Evolutionary conservation across 1,284 basidiomycete species (phyloP).

Genomic region (Hemileia vastatrix): DNA sequence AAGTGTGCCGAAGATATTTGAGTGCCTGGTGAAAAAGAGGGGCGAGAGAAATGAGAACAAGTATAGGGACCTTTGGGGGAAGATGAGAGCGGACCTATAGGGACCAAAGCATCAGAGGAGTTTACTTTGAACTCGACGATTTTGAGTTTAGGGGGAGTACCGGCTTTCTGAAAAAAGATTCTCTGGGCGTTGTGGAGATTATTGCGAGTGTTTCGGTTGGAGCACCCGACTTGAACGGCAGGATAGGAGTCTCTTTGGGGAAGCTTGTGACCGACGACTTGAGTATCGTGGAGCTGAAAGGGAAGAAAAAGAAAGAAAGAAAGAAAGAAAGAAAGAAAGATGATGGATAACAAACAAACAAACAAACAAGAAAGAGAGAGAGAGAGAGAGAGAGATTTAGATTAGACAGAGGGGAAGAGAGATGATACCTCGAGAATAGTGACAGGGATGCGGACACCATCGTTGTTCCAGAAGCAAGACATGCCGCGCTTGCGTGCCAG

Average conservation of each 20-base stretch:
- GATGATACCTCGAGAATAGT: conserved; percentile 79
- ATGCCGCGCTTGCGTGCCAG: conserved; percentile 93
- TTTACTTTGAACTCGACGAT: conserved; percentile 77
- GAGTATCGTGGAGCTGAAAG: conserved; percentile 49
- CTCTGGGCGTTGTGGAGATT: conserved; percentile 55
- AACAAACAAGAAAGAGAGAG: too few species aligned
- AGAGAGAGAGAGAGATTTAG: not conserved
- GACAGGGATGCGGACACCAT: conserved; percentile 75
- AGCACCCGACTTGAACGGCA: conserved; percentile 73
- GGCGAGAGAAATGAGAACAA: not conserved
- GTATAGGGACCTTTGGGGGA: conserved; percentile 23
- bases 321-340: not conserved
- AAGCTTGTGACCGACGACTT: conserved; percentile 45
- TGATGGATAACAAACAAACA: too few species aligned
- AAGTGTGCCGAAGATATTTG: conserved; percentile 85
- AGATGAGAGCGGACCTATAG: conserved; percentile 56
- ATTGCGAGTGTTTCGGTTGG: conserved; percentile 63
- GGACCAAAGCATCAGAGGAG: conserved; percentile 75
- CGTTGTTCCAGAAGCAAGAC: conserved; percentile 84
- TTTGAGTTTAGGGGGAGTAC: conserved; percentile 72
- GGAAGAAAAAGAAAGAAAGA: conserved; percentile 10
- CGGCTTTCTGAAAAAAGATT: conserved; percentile 58
- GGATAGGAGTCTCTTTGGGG: conserved; percentile 54
- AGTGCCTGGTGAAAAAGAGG: conserved; percentile 54
- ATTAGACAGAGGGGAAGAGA: conserved; percentile 28